A percentile compares a stretch with the other conserved stretches of the same genome.
phyloP scores from a whole-genome alignment of 2,329 filamentous ascomycete species.

The Arthrinium phaeospermum region DNA sequence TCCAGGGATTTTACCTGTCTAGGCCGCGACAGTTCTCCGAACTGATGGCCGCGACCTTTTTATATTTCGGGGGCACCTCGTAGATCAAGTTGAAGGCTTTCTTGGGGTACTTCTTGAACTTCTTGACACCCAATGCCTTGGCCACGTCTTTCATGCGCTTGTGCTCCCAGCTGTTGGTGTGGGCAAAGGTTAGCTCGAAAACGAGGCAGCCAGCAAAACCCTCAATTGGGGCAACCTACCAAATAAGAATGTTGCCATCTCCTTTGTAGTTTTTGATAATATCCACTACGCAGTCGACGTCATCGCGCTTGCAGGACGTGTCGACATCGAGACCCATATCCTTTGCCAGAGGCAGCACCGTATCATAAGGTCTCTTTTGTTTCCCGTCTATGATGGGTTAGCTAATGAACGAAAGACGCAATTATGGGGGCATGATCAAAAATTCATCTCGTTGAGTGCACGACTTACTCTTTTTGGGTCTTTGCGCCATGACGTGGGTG shows the following conservation, averaged over 20 bases:
- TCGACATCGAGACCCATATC: constrained; percentile 63
- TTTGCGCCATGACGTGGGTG: constrained; percentile 62
- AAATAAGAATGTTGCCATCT: constrained; percentile 63
- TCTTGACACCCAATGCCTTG: constrained; percentile 53
- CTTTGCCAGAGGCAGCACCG: constrained; percentile 59
- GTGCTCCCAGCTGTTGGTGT: constrained; percentile 60
- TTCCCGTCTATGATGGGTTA: constrained; percentile 48
- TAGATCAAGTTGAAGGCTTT: constrained; percentile 61
- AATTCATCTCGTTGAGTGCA: background rate
- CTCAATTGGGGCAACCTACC: constrained; percentile 35
- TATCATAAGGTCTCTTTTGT: constrained; percentile 59
- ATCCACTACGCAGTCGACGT: constrained; percentile 58
- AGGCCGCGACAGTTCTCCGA: constrained; percentile 61
- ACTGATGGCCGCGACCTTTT: constrained; percentile 47
- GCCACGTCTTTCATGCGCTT: constrained; percentile 57
- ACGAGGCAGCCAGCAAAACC: background rate
- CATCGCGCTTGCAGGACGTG: constrained; percentile 60
- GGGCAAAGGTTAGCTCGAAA: background rate
- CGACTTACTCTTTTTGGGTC: constrained; percentile 51
- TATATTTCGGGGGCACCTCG: constrained; percentile 59
- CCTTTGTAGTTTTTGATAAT: constrained; percentile 54
- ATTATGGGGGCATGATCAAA: too few species aligned
- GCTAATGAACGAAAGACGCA: background rate
- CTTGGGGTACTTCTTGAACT: constrained; percentile 54
- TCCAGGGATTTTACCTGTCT: constrained; percentile 37